Percentiles rank a stretch among this genome's conserved stretches.
These are phyloP conservation scores for Sclerotinia subarctica DNA, from an alignment of 2,329 filamentous ascomycete species.

Conservation along the genomic window DNA sequence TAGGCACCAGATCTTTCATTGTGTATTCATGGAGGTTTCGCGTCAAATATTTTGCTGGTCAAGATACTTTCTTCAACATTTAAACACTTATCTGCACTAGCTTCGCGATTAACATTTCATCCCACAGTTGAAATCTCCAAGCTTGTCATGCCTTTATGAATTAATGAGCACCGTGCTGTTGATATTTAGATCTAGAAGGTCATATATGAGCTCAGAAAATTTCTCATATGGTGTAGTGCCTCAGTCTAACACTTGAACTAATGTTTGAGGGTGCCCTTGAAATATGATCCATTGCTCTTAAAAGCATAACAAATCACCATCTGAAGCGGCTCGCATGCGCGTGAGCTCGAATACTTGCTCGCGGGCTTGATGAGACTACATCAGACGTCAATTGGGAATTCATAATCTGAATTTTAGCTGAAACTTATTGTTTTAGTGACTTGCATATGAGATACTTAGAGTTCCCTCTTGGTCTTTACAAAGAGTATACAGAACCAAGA, in stretches of 20 bases:
- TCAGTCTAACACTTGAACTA: constrained; percentile 8
- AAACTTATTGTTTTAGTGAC: no score
- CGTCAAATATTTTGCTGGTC: neutral
- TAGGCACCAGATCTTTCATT: neutral
- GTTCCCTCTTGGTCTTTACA: no score
- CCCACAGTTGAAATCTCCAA: constrained; percentile 3
- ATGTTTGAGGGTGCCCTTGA: no score
- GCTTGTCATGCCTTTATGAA: constrained; percentile 5
- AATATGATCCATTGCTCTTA: no score
- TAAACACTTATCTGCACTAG: constrained; percentile 22
- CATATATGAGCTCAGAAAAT: constrained; percentile 27
- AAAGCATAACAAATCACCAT: no score
- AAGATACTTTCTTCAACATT: constrained; percentile 22
- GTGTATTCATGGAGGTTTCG: neutral
- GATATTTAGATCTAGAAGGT: constrained; percentile 27
- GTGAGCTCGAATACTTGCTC: no score
- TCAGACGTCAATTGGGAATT: no score
- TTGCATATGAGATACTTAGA: no score
- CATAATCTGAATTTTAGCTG: no score
- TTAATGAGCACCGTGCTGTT: constrained; percentile 23
- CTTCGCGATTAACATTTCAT: constrained; percentile 12
- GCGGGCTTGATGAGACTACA: no score
- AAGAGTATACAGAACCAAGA: no score
- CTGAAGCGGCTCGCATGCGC: no score
- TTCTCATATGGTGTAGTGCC: constrained; percentile 21